phyloP scores from a whole-genome alignment of 352 stramenopile genomes.

The Vaucheria bursata region DNA sequence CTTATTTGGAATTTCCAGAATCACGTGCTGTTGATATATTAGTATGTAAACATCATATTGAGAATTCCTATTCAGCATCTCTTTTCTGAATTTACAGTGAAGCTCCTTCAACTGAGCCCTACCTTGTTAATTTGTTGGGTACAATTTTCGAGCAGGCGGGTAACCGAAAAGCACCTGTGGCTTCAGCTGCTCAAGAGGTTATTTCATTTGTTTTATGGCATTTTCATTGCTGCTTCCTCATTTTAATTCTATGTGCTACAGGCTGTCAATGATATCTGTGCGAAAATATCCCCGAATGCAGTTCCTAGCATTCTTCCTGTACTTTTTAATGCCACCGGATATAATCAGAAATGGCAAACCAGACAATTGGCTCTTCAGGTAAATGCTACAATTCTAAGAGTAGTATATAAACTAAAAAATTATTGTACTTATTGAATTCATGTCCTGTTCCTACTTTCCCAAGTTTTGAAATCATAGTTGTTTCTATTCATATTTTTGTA shows the following conservation, averaged over 20 bases:
- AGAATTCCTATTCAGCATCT: not conserved
- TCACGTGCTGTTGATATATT: not conserved
- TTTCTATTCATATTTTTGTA: no score
- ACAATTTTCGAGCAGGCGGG: constrained; percentile 54
- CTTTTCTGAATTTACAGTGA: constrained; percentile 43
- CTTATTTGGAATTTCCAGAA: not conserved
- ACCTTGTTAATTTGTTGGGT: constrained; percentile 36
- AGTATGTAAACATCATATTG: not conserved
- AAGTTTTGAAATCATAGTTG: no score
- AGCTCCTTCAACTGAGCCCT: constrained; percentile 32
- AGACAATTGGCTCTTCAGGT: constrained; percentile 89
- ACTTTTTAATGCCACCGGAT: constrained; percentile 74
- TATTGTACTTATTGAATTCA: no score
- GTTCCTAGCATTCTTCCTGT: constrained; percentile 71
- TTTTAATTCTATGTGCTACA: constrained; percentile 4
- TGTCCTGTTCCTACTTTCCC: no score
- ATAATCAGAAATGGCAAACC: constrained; percentile 88
- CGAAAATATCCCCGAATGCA: constrained; percentile 59
- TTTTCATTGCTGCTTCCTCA: not conserved
- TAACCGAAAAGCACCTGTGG: constrained; percentile 58
- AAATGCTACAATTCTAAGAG: constrained; percentile 10
- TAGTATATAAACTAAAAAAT: no score
- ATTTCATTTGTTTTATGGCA: not conserved
- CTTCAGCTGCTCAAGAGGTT: constrained; percentile 53
- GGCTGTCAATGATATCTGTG: constrained; percentile 57